Evolutionary conservation across 1,284 basidiomycete species (phyloP), one percentile per base, ranked within the genome.

Genomic region (Stygiomarasmius scandens): DNA sequence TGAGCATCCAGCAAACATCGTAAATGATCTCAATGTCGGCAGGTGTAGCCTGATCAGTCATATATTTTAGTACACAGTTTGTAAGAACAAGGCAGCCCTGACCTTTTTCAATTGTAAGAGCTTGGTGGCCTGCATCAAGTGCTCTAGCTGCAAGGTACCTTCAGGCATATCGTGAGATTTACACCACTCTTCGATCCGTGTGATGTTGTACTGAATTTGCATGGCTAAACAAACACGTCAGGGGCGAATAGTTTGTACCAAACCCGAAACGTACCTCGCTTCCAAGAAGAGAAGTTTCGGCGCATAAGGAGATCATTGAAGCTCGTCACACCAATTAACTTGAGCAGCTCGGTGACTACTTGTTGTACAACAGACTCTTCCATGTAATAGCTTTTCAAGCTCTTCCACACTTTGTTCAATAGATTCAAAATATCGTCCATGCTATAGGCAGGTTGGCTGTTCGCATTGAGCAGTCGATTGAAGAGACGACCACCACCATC

Each of bases 181-280:
- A 80, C 93, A 95, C 94, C 95, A 93, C 75, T 96, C 93, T 71
- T 99, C 97, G 68, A 99, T 95, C 44, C 97, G 88, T 45, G 95
- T 98, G 70, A 98, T 96, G 71, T 98, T 98, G 76, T 98, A 98
- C 70, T 98, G 96, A 59, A 98, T 98, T 82, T 98, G 96, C 96
- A 98, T 98, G 5, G 95, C 95, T 96, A 63, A 49, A 55, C 41
- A 12, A 36, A 34, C 3, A 2, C 10, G 6, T 38, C 16, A 24
- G 32, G 16, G 27, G 34, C 2, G 19, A 49, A 24, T 12, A 23
- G n/a, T 41, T 19, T 41, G 14, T 9, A 4, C n/a, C n/a, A 19
- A n/a, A 16, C 14, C 4, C 16, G 16, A 41, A 5, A 77, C 82
- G 55, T 65, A 94, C 95, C 96, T 78, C 97, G 87, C 77, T 99